Base-by-base conservation (phyloP, 371 early-diverging fungal genomes). In the Apophysomyces elegans region DNA sequence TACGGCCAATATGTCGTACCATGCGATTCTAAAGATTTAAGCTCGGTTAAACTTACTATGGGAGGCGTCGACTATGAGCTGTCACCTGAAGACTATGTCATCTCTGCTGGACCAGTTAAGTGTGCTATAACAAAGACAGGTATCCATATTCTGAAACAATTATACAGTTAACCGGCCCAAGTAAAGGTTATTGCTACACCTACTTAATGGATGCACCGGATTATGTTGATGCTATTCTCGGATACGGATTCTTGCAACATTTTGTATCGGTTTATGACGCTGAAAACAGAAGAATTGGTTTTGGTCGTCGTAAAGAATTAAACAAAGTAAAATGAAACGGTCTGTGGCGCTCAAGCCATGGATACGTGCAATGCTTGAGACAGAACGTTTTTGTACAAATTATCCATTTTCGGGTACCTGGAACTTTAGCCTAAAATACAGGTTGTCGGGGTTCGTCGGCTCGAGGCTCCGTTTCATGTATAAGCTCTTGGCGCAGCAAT, bases 221-320 rank as follows among this genome's bases (percentile, higher is more conserved):
- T 1, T 75, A 68, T 61, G 68, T 76, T 3, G 76, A 72, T 50
- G 73, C 66, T 32, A 79, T 81, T 39, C 72, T 81, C 7, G 82
- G 82, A 5, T 81, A 81, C 61, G 79, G 79, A 0, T 81, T 81
- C 56, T 61, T 81, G 13, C 82, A 81, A 38, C 73, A 74, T n/a
- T 77, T 65, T 46, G 79, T 79, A 5, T 74, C 82, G 6, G 72
- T 79, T 0, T 81, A 74, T 65, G 78, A 81, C 56, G 71, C 69
- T 61, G 76, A 75, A 26, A 74, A 75, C 16, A 68, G 65, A 14
- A 68, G 73, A 41, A 69, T 81, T 59, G 82, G 82, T 5, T 70
- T 81, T 56, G 79, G 74, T 45, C 54, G 21, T 50, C 54, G 54
- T 26, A 50, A 50, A 26, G 21, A 8, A 18, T 11, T 21, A 38